Percentiles rank a stretch among this genome's conserved stretches.
These are phyloP conservation scores for Camellia japonica DNA, from an alignment of 148 eudicot genomes.

Conservation along the genomic window DNA sequence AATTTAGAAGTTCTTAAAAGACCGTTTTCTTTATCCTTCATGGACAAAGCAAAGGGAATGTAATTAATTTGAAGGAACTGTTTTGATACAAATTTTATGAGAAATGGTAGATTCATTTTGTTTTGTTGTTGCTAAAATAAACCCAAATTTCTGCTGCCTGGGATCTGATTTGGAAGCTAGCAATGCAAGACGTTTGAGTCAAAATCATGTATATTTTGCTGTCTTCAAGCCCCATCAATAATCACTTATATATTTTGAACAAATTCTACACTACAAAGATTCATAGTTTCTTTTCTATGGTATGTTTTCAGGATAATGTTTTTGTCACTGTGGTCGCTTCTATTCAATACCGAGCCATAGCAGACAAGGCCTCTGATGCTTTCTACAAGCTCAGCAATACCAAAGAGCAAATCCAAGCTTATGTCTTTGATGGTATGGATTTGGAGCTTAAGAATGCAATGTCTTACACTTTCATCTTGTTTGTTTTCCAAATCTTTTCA, in stretches of 20 bases:
- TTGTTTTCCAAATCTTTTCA: too few species aligned
- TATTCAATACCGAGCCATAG: constrained; percentile 61
- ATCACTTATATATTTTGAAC: too few species aligned
- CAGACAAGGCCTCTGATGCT: constrained; percentile 60
- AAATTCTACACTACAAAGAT: neutral
- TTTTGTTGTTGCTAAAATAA: neutral
- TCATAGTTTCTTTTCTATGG: constrained; percentile 4
- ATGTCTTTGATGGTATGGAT: constrained; percentile 64
- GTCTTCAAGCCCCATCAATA: too few species aligned
- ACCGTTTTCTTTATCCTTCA: neutral
- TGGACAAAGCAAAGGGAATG: neutral
- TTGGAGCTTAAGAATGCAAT: neutral
- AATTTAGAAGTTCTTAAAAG: neutral
- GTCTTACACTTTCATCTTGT: too few species aligned
- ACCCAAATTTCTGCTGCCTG: neutral
- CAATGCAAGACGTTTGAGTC: too few species aligned
- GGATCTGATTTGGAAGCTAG: too few species aligned
- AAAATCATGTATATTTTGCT: too few species aligned
- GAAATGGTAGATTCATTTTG: neutral
- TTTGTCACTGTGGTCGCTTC: constrained; percentile 73
- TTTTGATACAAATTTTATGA: neutral
- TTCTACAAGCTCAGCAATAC: constrained; percentile 70
- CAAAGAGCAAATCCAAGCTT: constrained; percentile 63
- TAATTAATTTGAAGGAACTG: neutral
- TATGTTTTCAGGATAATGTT: constrained; percentile 59